A percentile compares a stretch with the other conserved stretches of the same genome.
Conservation (phyloP, 768 basidiomycete species). For the Tylopilus rubrobrunneus region DNA sequence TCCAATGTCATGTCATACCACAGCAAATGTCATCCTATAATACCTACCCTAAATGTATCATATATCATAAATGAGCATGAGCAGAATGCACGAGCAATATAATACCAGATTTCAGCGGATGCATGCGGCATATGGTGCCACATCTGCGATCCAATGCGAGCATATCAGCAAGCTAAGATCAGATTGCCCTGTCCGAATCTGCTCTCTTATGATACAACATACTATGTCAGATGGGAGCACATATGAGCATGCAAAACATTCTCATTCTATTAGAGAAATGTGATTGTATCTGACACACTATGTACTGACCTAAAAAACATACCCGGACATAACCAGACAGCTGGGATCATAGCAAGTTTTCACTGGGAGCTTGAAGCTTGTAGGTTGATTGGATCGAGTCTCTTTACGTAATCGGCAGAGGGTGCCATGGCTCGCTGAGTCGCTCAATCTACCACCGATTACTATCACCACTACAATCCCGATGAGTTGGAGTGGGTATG, state of each 20-base stretch:
- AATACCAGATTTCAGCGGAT: neutral
- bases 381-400: too few relatives aligned
- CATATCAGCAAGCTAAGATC: neutral
- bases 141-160: neutral
- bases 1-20: too few relatives aligned
- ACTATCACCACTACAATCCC: too few relatives aligned
- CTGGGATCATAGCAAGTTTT: neutral
- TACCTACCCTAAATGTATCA: too few relatives aligned
- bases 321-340: neutral
- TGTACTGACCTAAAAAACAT: neutral
- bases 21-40: too few relatives aligned
- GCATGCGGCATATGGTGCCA: neutral
- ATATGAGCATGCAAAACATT: neutral
- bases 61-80: too few relatives aligned
- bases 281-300: neutral
- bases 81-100: neutral
- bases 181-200: neutral
- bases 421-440: too few relatives aligned
- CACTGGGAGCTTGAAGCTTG: too few relatives aligned
- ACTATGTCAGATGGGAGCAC: neutral
- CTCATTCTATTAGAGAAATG: neutral
- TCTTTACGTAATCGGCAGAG: slow-evolving; percentile 18
- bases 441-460: too few relatives aligned
- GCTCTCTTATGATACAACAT: neutral
- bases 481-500: slow-evolving; percentile 59